Base-by-base conservation (phyloP, 1,284 basidiomycete species). In the Papiliotrema laurentii region DNA sequence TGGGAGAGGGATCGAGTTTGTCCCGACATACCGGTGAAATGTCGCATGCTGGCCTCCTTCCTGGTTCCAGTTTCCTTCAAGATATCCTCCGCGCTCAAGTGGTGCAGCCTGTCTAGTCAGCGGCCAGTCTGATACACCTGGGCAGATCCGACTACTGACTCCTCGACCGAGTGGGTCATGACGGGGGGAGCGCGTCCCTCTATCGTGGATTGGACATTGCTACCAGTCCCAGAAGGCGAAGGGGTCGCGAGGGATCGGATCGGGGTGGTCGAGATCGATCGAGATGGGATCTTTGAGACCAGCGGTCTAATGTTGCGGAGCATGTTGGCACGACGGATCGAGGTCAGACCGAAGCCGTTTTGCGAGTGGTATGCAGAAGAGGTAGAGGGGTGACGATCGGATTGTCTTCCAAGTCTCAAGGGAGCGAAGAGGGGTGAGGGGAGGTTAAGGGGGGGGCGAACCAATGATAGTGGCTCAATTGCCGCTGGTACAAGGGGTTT, bases 21-120 rank as follows among this genome's bases (percentile, higher is more conserved):
- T 19, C n/a, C 13, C 16, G 22, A 34, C 82, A 60, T 64, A 89
- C 88, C 87, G 49, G 89, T 93, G 68, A 93, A 93, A 75, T 93
- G 89, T 67, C 89, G 81, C 81, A 97, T 83, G 71, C 83, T 84
- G n/a, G 86, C 77, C 59, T 90, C 87, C 51, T 81, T 82, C 51
- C 83, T 78, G 22, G 82, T 79, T 11, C 83, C 85, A 2, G 81
- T 81, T 72, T 91, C 87, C 46, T 79, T 77, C 51, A 96, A 74
- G 63, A 94, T 86, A 59, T 92, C 84, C 35, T 82, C 73, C 2
- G 87, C 85, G 59, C 79, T 76, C 76, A 88, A 79, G 45, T 82
- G 81, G 64, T 93, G 89, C 51, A 94, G 71, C 51, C 71, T 73
- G 43, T 5, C n/a, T n/a, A 5, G 43, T 55, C 28, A 59, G 41